Conservation (phyloP, 768 basidiomycete species). For the Tulasnella sp. region DNA sequence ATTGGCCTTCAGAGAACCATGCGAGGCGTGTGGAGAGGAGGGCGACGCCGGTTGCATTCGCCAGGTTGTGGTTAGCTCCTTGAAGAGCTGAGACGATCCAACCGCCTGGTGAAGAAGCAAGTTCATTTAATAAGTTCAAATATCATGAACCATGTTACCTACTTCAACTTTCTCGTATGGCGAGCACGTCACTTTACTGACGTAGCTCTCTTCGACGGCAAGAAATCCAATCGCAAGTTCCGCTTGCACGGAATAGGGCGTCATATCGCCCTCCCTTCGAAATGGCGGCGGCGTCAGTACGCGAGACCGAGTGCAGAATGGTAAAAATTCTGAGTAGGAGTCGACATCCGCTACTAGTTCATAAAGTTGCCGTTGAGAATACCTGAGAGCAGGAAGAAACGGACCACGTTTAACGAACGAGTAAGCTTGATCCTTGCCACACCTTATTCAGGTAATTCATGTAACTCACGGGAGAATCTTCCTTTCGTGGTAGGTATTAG, state of each 20-base stretch:
- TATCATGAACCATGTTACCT: slow-evolving; percentile 39
- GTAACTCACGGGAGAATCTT: slow-evolving; percentile 83
- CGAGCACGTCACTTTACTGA: slow-evolving; percentile 78
- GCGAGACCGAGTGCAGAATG: slow-evolving; percentile 79
- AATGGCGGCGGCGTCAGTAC: slow-evolving; percentile 53
- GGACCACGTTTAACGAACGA: background rate
- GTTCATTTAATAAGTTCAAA: slow-evolving; percentile 29
- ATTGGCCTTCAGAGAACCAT: slow-evolving; percentile 2
- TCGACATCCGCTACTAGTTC: slow-evolving; percentile 83
- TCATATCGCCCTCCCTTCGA: slow-evolving; percentile 43
- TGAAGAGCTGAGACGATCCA: slow-evolving; percentile 73
- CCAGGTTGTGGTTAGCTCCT: slow-evolving; percentile 72
- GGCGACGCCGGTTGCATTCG: slow-evolving; percentile 63
- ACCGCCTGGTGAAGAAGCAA: slow-evolving; percentile 56
- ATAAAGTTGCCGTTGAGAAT: slow-evolving; percentile 77
- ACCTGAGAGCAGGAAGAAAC: slow-evolving; percentile 53
- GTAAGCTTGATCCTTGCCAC: background rate
- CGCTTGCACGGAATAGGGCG: slow-evolving; percentile 64
- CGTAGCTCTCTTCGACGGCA: slow-evolving; percentile 82
- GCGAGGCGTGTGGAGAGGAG: slow-evolving; percentile 48
- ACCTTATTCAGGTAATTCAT: slow-evolving; percentile 31
- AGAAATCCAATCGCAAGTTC: slow-evolving; percentile 90
- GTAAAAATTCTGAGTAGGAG: slow-evolving; percentile 84
- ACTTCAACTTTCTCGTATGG: slow-evolving; percentile 83
- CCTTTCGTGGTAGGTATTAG: slow-evolving; percentile 75